Evolutionary conservation across 129 eudicot species (phyloP), one percentile per base, ranked within the genome.

Genomic region (Chrysanthemum makinoi): DNA sequence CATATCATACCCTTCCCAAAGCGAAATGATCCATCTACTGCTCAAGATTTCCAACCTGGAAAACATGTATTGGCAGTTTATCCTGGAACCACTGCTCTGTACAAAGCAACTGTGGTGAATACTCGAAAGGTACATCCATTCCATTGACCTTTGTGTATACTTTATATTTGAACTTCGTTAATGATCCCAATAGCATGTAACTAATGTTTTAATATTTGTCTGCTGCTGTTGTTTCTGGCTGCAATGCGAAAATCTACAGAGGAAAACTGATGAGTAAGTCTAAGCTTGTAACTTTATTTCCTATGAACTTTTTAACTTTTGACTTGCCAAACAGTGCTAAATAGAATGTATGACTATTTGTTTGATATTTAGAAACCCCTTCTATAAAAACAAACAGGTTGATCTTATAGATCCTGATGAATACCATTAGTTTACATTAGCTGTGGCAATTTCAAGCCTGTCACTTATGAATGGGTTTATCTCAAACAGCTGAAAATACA

Each of bases 41-140:
- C 86, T 69, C 90, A 70, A 52, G 97, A 91, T 72, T 91, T 91
- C 33, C 88, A 80, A 71, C 79, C 83, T 39, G 96, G 96, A 80
- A 86, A 77, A 85, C 96, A 87, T 26, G 97, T 91, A 43, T 78
- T 93, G 82, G 98, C 98, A 50, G 95, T 93, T 58, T 93, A 93
- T 81, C 98, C 98, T 35, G 83, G 87, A 70, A 93, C 98, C 65
- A 93, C 96, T 20, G 90, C 96, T 10, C 79, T 93, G 65, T 93
- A 93, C 68, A 93, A 87, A 84, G 98, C 98, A 71, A 93, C 98
- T 53, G 98, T 93, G n/a, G 90, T 85, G 61, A 85, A 80, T 62
- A 70, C 91, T 67, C 95, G 96, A 69, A 93, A 93, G 96, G 98
- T 93, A 81, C 28, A 70, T 53, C 14, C 26, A 71, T 53, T 81